phyloP scores from a whole-genome alignment of 2,329 filamentous ascomycete species.

The Colletotrichum tamarilloi region DNA sequence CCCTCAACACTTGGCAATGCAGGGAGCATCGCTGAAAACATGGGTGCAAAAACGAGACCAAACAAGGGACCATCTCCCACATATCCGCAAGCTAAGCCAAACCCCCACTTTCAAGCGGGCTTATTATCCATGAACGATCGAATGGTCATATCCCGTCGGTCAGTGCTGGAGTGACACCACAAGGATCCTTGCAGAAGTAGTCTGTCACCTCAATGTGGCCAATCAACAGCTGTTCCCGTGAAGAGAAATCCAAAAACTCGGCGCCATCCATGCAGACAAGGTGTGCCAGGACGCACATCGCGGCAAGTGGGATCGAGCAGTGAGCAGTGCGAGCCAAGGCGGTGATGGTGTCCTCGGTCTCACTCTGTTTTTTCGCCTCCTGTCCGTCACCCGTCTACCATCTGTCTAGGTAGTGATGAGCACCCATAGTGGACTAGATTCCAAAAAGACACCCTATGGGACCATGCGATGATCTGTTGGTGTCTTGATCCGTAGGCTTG shows the following conservation, averaged over 20 bases:
- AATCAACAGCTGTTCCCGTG: background rate
- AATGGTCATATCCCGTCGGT: background rate
- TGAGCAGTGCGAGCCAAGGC: background rate
- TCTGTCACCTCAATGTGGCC: background rate
- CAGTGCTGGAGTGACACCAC: conserved; percentile 11
- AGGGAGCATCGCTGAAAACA: conserved; percentile 21
- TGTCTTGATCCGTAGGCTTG: conserved; percentile 3
- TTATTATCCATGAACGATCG: conserved; percentile 25
- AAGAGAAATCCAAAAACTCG: background rate
- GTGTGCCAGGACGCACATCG: conserved; percentile 20
- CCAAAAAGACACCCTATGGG: conserved; percentile 7
- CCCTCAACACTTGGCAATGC: conserved; percentile 30
- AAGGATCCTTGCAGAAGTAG: conserved; percentile 23
- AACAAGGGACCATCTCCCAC: conserved; percentile 22
- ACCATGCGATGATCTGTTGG: conserved; percentile 21
- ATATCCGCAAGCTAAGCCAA: conserved; percentile 25
- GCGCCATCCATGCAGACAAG: conserved; percentile 5
- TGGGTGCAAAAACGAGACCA: background rate
- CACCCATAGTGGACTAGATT: conserved; percentile 4
- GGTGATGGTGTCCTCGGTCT: background rate
- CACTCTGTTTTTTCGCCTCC: conserved; percentile 11
- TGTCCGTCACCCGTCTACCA: background rate
- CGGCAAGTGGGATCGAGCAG: conserved; percentile 23
- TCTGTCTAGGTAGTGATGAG: conserved; percentile 13
- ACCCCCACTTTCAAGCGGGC: conserved; percentile 21